Base-by-base conservation (phyloP, 495 filamentous ascomycete species). In the Bacidia rubella region DNA sequence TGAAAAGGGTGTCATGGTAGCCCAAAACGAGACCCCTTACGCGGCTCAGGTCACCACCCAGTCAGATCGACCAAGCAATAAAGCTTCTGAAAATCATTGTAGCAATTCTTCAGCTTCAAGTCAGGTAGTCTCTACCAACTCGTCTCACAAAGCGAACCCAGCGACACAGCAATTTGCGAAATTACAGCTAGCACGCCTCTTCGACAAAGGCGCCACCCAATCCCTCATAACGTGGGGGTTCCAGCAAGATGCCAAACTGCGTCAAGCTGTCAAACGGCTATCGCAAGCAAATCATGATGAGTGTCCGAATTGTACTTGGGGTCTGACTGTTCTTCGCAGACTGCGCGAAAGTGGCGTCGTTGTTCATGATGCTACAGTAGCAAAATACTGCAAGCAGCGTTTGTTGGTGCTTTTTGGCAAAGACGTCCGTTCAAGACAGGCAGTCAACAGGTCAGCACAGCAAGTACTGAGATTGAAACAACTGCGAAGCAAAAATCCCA, bases 141-240 rank as follows among this genome's bases (percentile, higher is more conserved):
- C n/a, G n/a, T n/a, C n/a, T n/a, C n/a, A n/a, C n/a, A n/a, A n/a
- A n/a, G n/a, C n/a, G n/a, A n/a, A n/a, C n/a, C 32, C 32, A 39
- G 32, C 10, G n/a, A 39, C 32, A n/a, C 32, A 39, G n/a, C 32
- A 39, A 39, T n/a, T 9, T 9, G n/a, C 32, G 10, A n/a, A n/a
- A 10, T 59, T 63, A 29, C 59, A 59, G n/a, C 65, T 77, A 0
- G 58, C 57, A 21, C 59, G 60, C 2, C 68, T 81, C 27, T 80
- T 80, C 57, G 63, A 47, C 17, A 60, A 53, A 0, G 54, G 63
- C 4, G 68, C 77, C 57, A 75, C 76, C 59, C 66, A 66, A 26
- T 75, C 74, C 11, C 68, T 81, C 38, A 69, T 82, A 25, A 61
- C 68, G n/a, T 81, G 78, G 78, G 77, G 78, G 2, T 82, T 82